Base-by-base conservation (phyloP, 106 monocot species). In the Dendrobium nobile region DNA sequence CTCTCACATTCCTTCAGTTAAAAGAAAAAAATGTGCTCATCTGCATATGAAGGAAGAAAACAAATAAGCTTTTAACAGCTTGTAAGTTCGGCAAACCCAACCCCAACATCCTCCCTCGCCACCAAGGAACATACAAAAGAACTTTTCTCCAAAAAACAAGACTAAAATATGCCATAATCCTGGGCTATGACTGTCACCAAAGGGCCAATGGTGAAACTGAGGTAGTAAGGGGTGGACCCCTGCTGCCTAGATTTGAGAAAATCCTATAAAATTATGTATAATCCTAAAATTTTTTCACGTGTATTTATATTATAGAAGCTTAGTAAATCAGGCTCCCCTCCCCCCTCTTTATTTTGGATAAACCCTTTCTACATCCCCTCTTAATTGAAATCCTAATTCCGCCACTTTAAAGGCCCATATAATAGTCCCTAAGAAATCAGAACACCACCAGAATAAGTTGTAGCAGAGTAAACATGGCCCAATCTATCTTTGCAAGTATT, bases 401-500 rank as follows among this genome's bases (percentile, higher is more conserved):
- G 9, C 15, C 13, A 13, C 51, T 51, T 2, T 13, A 70, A 81
- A 80, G 80, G 44, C 80, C 82, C 74, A 28, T 72, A 72, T 72
- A 73, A 59, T 64, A 48, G 45, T 80, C 82, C 78, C 78, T 85
- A 88, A 26, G 77, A 85, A 87, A 86, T 54, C 81, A 87, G 84
- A 75, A 79, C 28, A 88, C 73, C 85, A 84, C 79, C 91, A 84
- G 83, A 79, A 93, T 85, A 91, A 88, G 88, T 89, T 85, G 88
- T 85, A 88, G 86, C 84, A 88, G 87, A 89, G 85, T 90, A 88
- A 88, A 91, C 78, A 90, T 84, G 82, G 84, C 55, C 94, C 79
- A 91, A 94, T 94, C 79, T 90, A 92, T 89, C 88, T 86, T 94
- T 88, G 90, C 92, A 97, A 91, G 74, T 85, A 91, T 82, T 83